Percentiles rank a stretch among this genome's conserved stretches.
Evolutionary conservation across 129 eudicot genomes (phyloP).

Genomic region (Tagetes erecta): DNA sequence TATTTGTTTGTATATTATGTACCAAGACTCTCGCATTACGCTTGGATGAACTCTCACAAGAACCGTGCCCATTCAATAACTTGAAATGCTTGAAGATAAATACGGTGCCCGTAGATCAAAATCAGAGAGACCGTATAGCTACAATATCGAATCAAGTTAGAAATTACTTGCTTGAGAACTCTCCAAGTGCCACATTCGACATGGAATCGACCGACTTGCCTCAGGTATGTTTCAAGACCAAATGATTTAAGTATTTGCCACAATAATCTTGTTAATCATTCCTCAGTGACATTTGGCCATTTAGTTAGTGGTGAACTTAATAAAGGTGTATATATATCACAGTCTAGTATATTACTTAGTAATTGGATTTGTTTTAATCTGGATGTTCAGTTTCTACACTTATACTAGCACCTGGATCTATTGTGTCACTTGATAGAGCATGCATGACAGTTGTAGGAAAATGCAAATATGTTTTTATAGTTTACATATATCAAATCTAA

Average conservation of each 20-base stretch:
- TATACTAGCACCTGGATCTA: too few relatives aligned
- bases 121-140: not conserved
- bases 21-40: not conserved
- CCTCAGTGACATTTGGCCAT: not conserved
- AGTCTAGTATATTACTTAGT: not conserved
- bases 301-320: not conserved
- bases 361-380: not conserved
- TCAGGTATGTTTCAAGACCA: not conserved
- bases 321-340: not conserved
- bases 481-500: too few relatives aligned
- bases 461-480: too few relatives aligned
- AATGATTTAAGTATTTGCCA: not conserved
- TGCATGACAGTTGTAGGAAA: too few relatives aligned
- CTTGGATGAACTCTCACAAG: slow-evolving; percentile 7
- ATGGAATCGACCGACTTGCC: not conserved
- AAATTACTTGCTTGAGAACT: slow-evolving; percentile 22
- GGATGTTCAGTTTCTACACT: too few relatives aligned
- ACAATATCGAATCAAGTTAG: slow-evolving; percentile 5
- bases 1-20: not conserved
- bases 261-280: not conserved
- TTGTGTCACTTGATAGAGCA: too few relatives aligned
- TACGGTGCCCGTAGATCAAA: not conserved
- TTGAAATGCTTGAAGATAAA: slow-evolving; percentile 26
- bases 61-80: slow-evolving; percentile 11
- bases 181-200: slow-evolving; percentile 21